A percentile compares a stretch with the other conserved stretches of the same genome.
Conservation (phyloP, 2,329 filamentous ascomycete species). For the Ophiostoma piceae region DNA sequence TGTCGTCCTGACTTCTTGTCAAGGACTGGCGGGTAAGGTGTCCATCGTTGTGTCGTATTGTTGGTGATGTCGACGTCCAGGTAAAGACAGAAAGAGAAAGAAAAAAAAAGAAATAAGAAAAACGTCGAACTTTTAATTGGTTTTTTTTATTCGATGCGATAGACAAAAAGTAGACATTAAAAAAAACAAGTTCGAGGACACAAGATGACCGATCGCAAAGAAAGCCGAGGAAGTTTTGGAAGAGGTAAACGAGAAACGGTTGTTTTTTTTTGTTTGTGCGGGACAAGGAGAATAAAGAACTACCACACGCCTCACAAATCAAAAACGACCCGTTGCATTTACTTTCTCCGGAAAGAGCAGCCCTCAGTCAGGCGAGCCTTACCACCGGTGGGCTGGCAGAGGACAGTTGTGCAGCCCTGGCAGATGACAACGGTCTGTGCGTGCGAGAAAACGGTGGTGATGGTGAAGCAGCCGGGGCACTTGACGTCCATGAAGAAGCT, state of each 20-base stretch:
- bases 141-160: conserved; percentile 20
- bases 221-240: conserved; percentile 8
- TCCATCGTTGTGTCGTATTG: neutral
- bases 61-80: neutral
- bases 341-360: conserved; percentile 99
- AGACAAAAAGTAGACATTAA: conserved; percentile 18
- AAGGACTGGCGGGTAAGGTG: neutral
- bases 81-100: neutral
- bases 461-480: conserved; percentile 99
- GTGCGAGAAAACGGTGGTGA: conserved; percentile 99
- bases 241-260: conserved; percentile 5
- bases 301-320: conserved; percentile 13
- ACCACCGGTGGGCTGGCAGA: conserved; percentile 98
- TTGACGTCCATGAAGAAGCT: conserved; percentile 99
- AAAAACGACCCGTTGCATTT: conserved; percentile 44
- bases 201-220: conserved; percentile 16
- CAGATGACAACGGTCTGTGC: conserved; percentile 99
- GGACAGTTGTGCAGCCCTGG: conserved; percentile 98
- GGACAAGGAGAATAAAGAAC: conserved; percentile 11
- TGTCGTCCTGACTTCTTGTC: neutral
- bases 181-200: conserved; percentile 16
- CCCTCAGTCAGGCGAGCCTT: conserved; percentile 99
- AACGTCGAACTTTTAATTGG: conserved; percentile 14
- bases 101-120: conserved; percentile 26
- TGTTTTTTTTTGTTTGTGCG: conserved; percentile 16